These are phyloP conservation scores for Chrysophaeum taylorii DNA, from an alignment of 352 stramenopile species.

Conservation along the genomic window DNA sequence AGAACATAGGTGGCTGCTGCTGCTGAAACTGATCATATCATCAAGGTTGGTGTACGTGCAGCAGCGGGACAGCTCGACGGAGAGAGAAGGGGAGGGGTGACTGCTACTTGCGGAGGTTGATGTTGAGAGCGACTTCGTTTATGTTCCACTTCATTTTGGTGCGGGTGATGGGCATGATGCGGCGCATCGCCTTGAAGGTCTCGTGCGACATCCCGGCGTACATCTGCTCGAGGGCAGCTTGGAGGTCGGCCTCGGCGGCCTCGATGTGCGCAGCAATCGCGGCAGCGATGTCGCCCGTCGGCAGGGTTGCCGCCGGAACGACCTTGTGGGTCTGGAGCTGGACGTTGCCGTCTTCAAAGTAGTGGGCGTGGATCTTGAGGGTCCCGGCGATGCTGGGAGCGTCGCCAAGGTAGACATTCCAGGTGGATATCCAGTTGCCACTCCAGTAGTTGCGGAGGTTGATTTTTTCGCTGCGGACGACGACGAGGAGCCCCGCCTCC, in stretches of 20 bases:
- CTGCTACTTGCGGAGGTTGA: slow-evolving; percentile 5
- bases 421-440: slow-evolving; percentile 26
- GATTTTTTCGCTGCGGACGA: slow-evolving; percentile 65
- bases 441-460: slow-evolving; percentile 75
- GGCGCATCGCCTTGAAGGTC: slow-evolving; percentile 82
- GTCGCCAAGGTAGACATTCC: slow-evolving; percentile 9
- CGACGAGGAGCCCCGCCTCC: slow-evolving; percentile 47
- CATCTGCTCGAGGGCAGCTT: slow-evolving; percentile 76
- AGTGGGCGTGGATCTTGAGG: slow-evolving; percentile 73
- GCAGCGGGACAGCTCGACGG: no score
- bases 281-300: slow-evolving; percentile 34
- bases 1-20: no score
- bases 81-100: no score
- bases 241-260: slow-evolving; percentile 53
- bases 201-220: slow-evolving; percentile 86
- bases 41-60: no score
- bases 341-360: slow-evolving; percentile 86
- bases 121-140: slow-evolving; percentile 22
- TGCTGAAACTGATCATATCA: no score
- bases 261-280: slow-evolving; percentile 43
- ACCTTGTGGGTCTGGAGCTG: slow-evolving; percentile 69
- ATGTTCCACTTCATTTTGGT: slow-evolving; percentile 44
- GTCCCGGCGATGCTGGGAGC: slow-evolving; percentile 28
- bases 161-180: slow-evolving; percentile 62
- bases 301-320: slow-evolving; percentile 45